A percentile compares a stretch with the other conserved stretches of the same genome.
phyloP scores from a whole-genome alignment of 441 rosid genomes.

The Arabidopsis lyrata region DNA sequence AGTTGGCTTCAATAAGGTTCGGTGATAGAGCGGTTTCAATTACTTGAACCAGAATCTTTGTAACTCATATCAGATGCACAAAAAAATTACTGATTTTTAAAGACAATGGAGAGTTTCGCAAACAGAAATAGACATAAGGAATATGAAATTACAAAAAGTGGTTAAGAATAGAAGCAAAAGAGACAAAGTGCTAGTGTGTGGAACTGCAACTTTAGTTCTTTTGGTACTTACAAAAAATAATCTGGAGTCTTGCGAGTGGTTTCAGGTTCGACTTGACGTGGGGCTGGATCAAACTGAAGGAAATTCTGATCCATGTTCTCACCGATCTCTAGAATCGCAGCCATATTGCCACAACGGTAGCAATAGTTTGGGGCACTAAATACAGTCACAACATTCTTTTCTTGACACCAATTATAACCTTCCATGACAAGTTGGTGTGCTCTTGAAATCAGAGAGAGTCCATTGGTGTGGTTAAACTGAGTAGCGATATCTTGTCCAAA shows the following conservation, averaged over 20 bases:
- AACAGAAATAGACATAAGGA: neutral
- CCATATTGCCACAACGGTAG: conserved; percentile 47
- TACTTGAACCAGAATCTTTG: too few species aligned
- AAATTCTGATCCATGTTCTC: conserved; percentile 44
- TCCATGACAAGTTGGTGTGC: conserved; percentile 48
- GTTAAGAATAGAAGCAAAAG: conserved; percentile 28
- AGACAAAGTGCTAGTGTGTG: conserved; percentile 1
- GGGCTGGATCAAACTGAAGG: conserved; percentile 45
- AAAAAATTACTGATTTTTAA: neutral
- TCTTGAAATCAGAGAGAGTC: conserved; percentile 41
- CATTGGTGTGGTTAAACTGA: conserved; percentile 42
- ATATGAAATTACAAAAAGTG: neutral
- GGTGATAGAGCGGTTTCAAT: conserved; percentile 8
- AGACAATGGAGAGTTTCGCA: conserved; percentile 19
- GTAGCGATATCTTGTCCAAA: conserved; percentile 43
- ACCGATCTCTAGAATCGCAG: conserved; percentile 40
- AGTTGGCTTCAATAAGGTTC: neutral
- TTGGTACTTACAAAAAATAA: conserved; percentile 40
- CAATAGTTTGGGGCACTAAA: conserved; percentile 45
- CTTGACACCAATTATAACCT: conserved; percentile 45
- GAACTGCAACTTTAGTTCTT: neutral
- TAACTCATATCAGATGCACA: neutral
- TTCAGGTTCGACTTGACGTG: conserved; percentile 43
- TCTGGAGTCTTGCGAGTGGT: conserved; percentile 46
- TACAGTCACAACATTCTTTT: conserved; percentile 44